These are phyloP conservation scores for Tricholoma saponaceum DNA, from an alignment of 768 basidiomycete species.

Conservation along the genomic window DNA sequence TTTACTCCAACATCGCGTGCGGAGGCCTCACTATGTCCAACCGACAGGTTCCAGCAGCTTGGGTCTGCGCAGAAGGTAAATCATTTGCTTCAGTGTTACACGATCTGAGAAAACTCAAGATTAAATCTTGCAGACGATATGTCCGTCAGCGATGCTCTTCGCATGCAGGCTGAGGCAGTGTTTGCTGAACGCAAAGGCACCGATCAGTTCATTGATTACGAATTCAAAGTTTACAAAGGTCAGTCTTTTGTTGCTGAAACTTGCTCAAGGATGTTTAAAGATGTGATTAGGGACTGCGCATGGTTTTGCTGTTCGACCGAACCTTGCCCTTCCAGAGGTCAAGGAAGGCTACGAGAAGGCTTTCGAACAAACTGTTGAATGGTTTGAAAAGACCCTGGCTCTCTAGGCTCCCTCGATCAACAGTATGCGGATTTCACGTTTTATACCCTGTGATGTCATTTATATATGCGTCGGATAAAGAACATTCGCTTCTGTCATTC, in stretches of 20 bases:
- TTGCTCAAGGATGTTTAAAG: not conserved
- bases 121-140: constrained; percentile 13
- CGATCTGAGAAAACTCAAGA: not conserved
- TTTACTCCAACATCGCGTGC: not conserved
- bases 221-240: constrained; percentile 22
- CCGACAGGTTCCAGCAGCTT: constrained; percentile 19
- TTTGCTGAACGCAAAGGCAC: constrained; percentile 19
- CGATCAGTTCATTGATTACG: constrained; percentile 17
- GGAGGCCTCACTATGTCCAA: not conserved
- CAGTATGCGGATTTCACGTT: not conserved
- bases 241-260: not conserved
- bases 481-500: not conserved
- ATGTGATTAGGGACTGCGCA: constrained; percentile 18
- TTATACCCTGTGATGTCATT: not conserved
- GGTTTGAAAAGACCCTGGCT: constrained; percentile 15
- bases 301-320: constrained; percentile 23
- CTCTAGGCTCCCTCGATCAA: not conserved
- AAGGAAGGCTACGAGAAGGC: constrained; percentile 21
- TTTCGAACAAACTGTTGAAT: constrained; percentile 22
- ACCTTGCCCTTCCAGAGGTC: constrained; percentile 19
- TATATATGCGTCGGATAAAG: not conserved
- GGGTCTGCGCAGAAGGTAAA: constrained; percentile 22
- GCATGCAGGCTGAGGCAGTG: constrained; percentile 15
- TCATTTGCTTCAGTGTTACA: not conserved
- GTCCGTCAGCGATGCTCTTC: constrained; percentile 12